Conservation (phyloP, 257 asterid genomes). For the Plantago ovata region DNA sequence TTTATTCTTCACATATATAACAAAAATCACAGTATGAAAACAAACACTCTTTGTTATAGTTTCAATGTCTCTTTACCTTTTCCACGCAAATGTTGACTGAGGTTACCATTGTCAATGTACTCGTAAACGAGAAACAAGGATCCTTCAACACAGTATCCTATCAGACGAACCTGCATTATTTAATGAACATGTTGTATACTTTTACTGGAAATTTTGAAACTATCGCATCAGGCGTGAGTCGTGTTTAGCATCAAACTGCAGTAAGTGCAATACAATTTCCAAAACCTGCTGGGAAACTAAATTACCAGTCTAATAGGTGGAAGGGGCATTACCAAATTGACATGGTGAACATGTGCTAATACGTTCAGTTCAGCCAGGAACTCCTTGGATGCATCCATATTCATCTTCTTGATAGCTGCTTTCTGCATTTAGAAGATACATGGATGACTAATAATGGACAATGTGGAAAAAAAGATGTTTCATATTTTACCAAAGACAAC, state of each 20-base stretch:
- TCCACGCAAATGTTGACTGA: constrained; percentile 72
- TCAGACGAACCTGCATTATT: constrained; percentile 63
- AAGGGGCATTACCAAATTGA: constrained; percentile 60
- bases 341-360: constrained; percentile 79
- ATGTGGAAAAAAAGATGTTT: constrained; percentile 4
- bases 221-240: too few species aligned
- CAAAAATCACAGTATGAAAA: neutral
- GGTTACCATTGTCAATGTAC: constrained; percentile 79
- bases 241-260: too few species aligned
- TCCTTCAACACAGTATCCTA: constrained; percentile 74
- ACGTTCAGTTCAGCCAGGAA: constrained; percentile 78
- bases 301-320: neutral
- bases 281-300: neutral
- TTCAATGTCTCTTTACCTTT: constrained; percentile 38
- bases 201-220: too few species aligned
- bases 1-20: too few species aligned
- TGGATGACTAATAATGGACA: constrained; percentile 4
- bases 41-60: neutral
- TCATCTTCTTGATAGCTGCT: constrained; percentile 85
- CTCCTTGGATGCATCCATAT: constrained; percentile 86
- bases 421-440: constrained; percentile 34
- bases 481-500: constrained; percentile 6
- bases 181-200: neutral
- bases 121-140: constrained; percentile 79
- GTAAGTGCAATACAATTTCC: neutral